These are phyloP conservation scores for Gonapodya sp. DNA, from an alignment of 192 early-diverging fungal genomes.

Conservation along the genomic window DNA sequence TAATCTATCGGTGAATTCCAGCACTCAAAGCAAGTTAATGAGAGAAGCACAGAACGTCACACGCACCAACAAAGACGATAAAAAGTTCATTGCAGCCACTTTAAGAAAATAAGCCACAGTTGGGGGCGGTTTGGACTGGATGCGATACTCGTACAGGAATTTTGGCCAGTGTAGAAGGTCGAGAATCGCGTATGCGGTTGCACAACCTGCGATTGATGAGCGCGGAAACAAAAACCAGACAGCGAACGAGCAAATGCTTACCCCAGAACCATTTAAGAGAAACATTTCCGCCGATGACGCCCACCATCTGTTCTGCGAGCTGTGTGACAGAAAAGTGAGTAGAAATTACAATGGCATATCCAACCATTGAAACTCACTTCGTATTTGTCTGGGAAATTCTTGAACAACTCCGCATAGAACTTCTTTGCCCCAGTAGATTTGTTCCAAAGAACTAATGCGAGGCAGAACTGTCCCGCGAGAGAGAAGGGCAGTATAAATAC, in stretches of 20 bases:
- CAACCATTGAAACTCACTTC: not conserved
- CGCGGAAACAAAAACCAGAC: not conserved
- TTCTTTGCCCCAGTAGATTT: not conserved
- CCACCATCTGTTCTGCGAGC: not conserved
- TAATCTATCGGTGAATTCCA: no score
- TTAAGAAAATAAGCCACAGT: not conserved
- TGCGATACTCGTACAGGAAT: slow-evolving; percentile 7
- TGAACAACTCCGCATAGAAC: slow-evolving; percentile 4
- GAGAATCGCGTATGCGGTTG: not conserved
- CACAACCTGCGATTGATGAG: not conserved
- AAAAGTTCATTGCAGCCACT: not conserved
- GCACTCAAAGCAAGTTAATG: no score
- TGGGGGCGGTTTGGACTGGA: not conserved
- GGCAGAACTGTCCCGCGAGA: not conserved
- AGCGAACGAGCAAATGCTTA: not conserved
- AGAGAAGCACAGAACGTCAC: no score
- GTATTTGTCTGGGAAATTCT: not conserved
- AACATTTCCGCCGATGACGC: not conserved
- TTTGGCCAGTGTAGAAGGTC: slow-evolving; percentile 3
- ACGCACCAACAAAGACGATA: not conserved
- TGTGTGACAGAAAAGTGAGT: not conserved
- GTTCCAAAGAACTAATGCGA: not conserved
- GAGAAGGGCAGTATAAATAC: no score
- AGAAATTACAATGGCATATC: no score
- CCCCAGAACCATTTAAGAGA: not conserved